phyloP scores from a whole-genome alignment of 768 basidiomycete species.

The Ramaria rubella region DNA sequence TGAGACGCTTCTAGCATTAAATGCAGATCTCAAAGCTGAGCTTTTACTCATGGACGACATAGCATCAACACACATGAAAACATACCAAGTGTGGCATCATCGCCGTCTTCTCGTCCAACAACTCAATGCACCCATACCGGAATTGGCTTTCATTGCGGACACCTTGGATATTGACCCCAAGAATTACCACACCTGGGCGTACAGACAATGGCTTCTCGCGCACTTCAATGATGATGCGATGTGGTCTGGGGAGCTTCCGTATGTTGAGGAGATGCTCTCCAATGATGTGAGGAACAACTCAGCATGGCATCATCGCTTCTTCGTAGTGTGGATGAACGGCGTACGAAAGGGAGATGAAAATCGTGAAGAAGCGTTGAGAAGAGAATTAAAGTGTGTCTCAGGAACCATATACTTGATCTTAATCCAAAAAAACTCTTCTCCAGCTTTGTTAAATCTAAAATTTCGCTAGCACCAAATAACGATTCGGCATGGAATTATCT shows the following conservation, averaged over 20 bases:
- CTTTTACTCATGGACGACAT: conserved; percentile 82
- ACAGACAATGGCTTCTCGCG: conserved; percentile 90
- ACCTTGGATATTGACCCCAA: conserved; percentile 76
- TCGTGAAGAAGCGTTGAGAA: conserved; percentile 47
- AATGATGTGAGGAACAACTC: conserved; percentile 91
- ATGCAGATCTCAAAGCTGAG: conserved; percentile 67
- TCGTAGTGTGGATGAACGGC: conserved; percentile 70
- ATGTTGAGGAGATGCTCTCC: conserved; percentile 60
- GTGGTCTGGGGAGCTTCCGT: conserved; percentile 72
- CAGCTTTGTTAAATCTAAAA: conserved; percentile 78
- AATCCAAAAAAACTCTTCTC: neutral
- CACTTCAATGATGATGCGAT: conserved; percentile 70
- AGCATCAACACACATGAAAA: conserved; percentile 79
- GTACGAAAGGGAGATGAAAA: conserved; percentile 57
- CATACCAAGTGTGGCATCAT: conserved; percentile 98
- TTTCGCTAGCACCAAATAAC: conserved; percentile 86
- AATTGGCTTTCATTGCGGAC: conserved; percentile 73
- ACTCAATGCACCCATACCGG: conserved; percentile 43
- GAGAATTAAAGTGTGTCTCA: conserved; percentile 69
- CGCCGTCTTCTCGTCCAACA: conserved; percentile 66
- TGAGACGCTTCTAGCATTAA: conserved; percentile 67
- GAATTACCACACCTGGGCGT: conserved; percentile 99
- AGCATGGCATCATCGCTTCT: conserved; percentile 95
- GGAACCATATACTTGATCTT: neutral
- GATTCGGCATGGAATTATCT: conserved; percentile 97